Base-by-base conservation (phyloP, 2,329 filamentous ascomycete species). In the Hymenotorrendiella dingleyae region DNA sequence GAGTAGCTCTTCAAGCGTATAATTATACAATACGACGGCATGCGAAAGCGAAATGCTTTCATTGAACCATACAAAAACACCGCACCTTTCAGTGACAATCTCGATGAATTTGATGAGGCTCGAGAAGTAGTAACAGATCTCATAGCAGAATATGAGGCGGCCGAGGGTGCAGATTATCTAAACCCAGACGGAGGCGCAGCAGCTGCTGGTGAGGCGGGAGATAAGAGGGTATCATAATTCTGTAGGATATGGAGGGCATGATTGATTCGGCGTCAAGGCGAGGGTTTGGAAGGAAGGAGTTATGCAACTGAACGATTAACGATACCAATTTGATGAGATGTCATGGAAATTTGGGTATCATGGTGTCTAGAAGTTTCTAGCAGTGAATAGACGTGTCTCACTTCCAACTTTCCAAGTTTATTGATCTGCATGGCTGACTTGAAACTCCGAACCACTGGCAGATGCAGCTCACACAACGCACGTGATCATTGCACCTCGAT, bases 51-150 rank as follows among this genome's bases (percentile, higher is more conserved):
- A 39, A 97, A 97, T 63, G 93, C 93, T 37, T 98, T 97, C 66
- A 76, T 98, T 59, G 93, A 98, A 57, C 82, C 81, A 35, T 98
- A 98, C 69, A 97, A 95, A 69, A 93, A 93, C 64, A 94, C 94
- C 46, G 84, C 88, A 0, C 88, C 90, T 1, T 98, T 98, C 65
- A 75, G 87, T 0, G 91, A 97, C 53, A 93, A 90, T 32, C 70
- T 98, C 30, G 79, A 86, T 54, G 91, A 98, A 65, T 98, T 98
- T 57, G 94, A 98, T 62, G 90, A 96, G 65, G 86, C 93, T 24
- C 80, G 86, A 53, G 84, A 93, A 60, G 91, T 97, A 4, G 91
- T 97, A 16, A 80, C 83, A 57, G 91, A 95, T 63, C 69, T 97
- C 50, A 91, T 97, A 60, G 78, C 80, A 39, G 93, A 98, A 71